Conservation (phyloP, 331 rosid species). For the Telfairia occidentalis region DNA sequence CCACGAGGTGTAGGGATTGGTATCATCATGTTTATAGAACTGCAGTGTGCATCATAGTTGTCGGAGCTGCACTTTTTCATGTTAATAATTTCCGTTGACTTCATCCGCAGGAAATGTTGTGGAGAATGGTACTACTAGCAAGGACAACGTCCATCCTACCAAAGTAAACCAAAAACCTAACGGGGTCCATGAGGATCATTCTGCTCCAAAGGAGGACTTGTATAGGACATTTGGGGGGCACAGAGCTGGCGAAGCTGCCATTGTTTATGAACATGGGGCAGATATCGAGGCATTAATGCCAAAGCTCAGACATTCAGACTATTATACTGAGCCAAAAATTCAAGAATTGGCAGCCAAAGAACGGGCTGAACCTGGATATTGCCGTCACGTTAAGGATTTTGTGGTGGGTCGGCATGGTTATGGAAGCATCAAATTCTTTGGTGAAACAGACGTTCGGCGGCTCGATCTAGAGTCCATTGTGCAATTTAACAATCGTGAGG, state of each 20-base stretch:
- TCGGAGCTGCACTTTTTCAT: background rate
- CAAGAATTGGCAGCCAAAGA: constrained; percentile 96
- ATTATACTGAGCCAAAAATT: constrained; percentile 77
- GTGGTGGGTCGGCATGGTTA: constrained; percentile 85
- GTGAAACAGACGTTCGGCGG: constrained; percentile 83
- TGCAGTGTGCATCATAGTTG: background rate
- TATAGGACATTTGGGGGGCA: constrained; percentile 82
- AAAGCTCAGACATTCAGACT: constrained; percentile 81
- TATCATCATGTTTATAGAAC: background rate
- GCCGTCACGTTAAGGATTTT: constrained; percentile 72
- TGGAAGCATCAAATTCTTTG: constrained; percentile 85
- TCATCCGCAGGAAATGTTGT: constrained; percentile 28
- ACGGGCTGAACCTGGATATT: constrained; percentile 87
- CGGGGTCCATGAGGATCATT: constrained; percentile 53
- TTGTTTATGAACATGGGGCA: constrained; percentile 92
- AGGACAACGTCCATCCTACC: constrained; percentile 33
- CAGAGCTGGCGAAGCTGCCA: constrained; percentile 98
- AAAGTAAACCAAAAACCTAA: constrained; percentile 38
- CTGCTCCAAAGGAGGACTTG: constrained; percentile 42
- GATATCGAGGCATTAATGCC: constrained; percentile 96
- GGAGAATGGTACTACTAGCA: constrained; percentile 37
- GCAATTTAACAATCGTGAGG: constrained; percentile 86
- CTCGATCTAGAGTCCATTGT: constrained; percentile 84
- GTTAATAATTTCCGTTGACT: background rate
- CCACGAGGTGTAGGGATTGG: background rate